A percentile compares a stretch with the other conserved stretches of the same genome.
Evolutionary conservation across 2,329 filamentous ascomycete genomes (phyloP).

Genomic region (Fusarium sp.): DNA sequence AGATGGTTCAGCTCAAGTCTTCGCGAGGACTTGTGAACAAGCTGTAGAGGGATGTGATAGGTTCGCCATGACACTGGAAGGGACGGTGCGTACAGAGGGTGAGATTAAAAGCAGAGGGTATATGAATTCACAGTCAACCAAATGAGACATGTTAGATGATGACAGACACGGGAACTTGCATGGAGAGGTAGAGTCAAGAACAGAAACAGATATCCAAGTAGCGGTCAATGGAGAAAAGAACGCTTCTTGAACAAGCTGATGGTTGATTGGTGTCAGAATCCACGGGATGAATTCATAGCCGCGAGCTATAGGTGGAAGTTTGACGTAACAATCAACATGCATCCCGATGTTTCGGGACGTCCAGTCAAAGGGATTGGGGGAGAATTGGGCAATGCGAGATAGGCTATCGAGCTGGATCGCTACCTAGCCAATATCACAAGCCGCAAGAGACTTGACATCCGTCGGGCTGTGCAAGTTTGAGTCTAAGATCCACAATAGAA

Average conservation of each 20-base stretch:
- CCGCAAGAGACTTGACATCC: background rate
- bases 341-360: background rate
- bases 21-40: slow-evolving; percentile 54
- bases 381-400: background rate
- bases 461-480: background rate
- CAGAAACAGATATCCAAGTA: slow-evolving; percentile 10
- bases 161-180: slow-evolving; percentile 12
- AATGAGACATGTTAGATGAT: slow-evolving; percentile 33
- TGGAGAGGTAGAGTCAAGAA: slow-evolving; percentile 13
- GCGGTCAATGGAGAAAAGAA: slow-evolving; percentile 31
- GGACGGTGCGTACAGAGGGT: slow-evolving; percentile 15
- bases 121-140: slow-evolving; percentile 26
- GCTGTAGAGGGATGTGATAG: slow-evolving; percentile 38
- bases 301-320: slow-evolving; percentile 1
- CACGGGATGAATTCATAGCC: slow-evolving; percentile 3
- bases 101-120: slow-evolving; percentile 32
- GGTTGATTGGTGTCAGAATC: background rate
- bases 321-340: slow-evolving; percentile 9
- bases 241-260: background rate
- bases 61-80: slow-evolving; percentile 5
- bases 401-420: background rate
- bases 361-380: background rate
- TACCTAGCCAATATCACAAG: background rate
- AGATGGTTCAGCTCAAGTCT: slow-evolving; percentile 61
- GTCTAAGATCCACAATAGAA: slow-evolving; percentile 4